These are phyloP conservation scores for Xylaria acuta DNA, from an alignment of 495 filamentous ascomycete genomes.

Conservation along the genomic window DNA sequence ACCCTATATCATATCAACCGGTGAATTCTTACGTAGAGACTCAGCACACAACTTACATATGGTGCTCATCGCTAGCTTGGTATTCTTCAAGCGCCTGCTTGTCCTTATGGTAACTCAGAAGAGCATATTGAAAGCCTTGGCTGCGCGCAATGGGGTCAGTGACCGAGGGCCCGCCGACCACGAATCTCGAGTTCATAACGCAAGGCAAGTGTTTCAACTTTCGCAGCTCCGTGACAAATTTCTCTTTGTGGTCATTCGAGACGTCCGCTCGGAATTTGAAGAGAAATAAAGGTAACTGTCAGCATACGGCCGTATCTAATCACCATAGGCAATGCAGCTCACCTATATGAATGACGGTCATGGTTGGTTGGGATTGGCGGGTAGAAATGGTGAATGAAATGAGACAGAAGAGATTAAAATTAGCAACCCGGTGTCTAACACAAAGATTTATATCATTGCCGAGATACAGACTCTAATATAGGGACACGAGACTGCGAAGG, in stretches of 20 bases:
- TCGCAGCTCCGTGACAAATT: slow-evolving; percentile 51
- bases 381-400: not conserved
- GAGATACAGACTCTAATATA: not conserved
- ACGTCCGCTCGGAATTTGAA: slow-evolving; percentile 54
- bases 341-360: slow-evolving; percentile 17
- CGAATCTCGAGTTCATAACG: slow-evolving; percentile 49
- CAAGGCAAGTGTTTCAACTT: slow-evolving; percentile 49
- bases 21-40: not conserved
- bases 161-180: slow-evolving; percentile 55
- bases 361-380: not conserved
- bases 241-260: slow-evolving; percentile 41
- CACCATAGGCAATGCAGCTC: not conserved
- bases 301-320: not conserved
- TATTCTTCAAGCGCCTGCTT: slow-evolving; percentile 50
- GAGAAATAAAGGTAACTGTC: slow-evolving; percentile 40
- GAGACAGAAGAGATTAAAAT: not conserved
- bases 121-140: slow-evolving; percentile 54
- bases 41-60: slow-evolving; percentile 38
- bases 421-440: not conserved
- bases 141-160: slow-evolving; percentile 54
- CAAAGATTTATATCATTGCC: too few relatives aligned
- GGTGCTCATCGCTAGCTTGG: slow-evolving; percentile 56
- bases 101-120: slow-evolving; percentile 55
- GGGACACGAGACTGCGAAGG: not conserved
- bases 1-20: slow-evolving; percentile 39